Conservation (phyloP, 768 basidiomycete species). For the Tricholoma furcatifolium region DNA sequence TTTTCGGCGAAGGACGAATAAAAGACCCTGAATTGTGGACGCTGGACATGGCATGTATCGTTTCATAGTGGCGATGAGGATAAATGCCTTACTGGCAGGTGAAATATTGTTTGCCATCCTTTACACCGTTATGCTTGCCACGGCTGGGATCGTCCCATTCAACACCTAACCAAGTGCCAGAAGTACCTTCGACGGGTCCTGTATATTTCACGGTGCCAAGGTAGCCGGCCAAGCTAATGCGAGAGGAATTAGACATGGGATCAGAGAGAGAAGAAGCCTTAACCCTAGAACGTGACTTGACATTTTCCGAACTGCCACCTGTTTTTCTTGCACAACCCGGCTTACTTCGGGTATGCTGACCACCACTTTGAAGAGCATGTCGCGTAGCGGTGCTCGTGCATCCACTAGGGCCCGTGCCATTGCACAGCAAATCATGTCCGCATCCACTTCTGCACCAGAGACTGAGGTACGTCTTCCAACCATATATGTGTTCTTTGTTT, state of each 20-base stretch:
- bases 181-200: conserved; percentile 61
- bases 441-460: conserved; percentile 23
- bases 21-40: conserved; percentile 71
- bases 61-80: conserved; percentile 7
- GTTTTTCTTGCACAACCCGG: neutral
- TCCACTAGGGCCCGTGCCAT: conserved; percentile 44
- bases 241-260: conserved; percentile 31
- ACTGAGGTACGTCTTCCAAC: conserved; percentile 33
- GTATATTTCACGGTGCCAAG: conserved; percentile 70
- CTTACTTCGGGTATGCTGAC: conserved; percentile 17
- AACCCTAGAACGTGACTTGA: conserved; percentile 24
- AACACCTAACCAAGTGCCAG: conserved; percentile 87
- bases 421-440: conserved; percentile 48
- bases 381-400: conserved; percentile 34
- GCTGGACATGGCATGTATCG: conserved; percentile 34
- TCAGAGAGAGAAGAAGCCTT: conserved; percentile 23
- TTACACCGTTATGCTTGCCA: conserved; percentile 86
- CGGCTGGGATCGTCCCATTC: conserved; percentile 90
- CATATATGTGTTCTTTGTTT: conserved; percentile 12
- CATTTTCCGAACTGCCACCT: conserved; percentile 5
- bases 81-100: conserved; percentile 57
- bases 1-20: conserved; percentile 63
- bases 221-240: conserved; percentile 52
- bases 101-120: conserved; percentile 80
- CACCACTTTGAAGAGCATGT: conserved; percentile 36